Evolutionary conservation across 2,329 filamentous ascomycete genomes (phyloP), one percentile per base, ranked within the genome.

Genomic region (Gaeumannomyces tritici): DNA sequence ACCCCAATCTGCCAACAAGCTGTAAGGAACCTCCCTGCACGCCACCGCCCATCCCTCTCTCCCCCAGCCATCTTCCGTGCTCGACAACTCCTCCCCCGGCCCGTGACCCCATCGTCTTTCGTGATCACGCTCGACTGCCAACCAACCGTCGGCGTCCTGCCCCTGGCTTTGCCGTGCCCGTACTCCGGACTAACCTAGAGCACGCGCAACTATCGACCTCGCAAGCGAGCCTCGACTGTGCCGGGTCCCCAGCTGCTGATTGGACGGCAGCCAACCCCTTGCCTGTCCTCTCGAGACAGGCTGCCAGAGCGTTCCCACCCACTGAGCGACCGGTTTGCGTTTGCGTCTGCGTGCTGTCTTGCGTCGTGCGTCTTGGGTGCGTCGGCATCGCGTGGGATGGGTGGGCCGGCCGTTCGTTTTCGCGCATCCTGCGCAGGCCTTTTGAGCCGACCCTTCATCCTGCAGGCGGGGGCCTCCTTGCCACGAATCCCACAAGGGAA

Each of bases 11-110:
- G 21, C 26, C 29, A 29, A 58, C 35, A 18, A n/a, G 61, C 57
- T 67, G 67, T 66, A 68, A 62, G 67, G 64, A 62, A 61, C 67
- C 67, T n/a, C 67, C 42, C 42, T 51, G 42, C 42, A 51, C 42
- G 11, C 6, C 42, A 51, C 42, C 42, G 6, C 24, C 42, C 8
- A 51, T 51, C 42, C 4, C 24, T 24, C 12, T 51, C 42, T n/a
- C 7, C 42, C 42, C 42, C 42, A 51, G 42, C 42, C 42, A 24
- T 51, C 67, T 65, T 58, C 9, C 24, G 4, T n/a, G 24, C 65
- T 67, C 67, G 67, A 66, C 67, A 24, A 13, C 60, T n/a, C 57
- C 21, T 33, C 29, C 55, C 56, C 56, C 56, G 26, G 56, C 42
- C 42, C 3, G 9, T 47, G 2, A 2, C 42, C 42, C 42, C 42